Evolutionary conservation across 164 flowering plant species (phyloP), one percentile per base, ranked within the genome.

Genomic region (Vitis rotundifolia): DNA sequence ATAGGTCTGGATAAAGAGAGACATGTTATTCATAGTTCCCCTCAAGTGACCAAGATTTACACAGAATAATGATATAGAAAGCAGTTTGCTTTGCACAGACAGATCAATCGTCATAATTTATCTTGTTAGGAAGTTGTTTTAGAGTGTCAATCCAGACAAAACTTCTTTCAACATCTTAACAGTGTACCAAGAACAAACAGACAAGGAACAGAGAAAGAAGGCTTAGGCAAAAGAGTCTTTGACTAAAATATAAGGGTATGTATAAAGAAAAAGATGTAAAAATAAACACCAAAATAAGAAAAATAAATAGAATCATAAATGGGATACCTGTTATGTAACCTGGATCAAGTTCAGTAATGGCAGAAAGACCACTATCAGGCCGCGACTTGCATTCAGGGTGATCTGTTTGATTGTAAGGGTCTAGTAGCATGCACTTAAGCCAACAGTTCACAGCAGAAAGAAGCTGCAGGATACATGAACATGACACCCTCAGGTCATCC

Each of bases 351-450:
- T 95, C 99, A 16, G 99, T 95, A 54, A 95, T 95, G 7, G 96
- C 99, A 68, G 99, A 93, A 81, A 95, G 98, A 76, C 98, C 99
- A 73, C 96, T 83, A 77, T 95, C 99, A 64, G 99, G 97, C 49
- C 99, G 89, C 31, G 99, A 90, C 81, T 85, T 95, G 83, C 99
- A 95, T 73, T 93, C 94, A 10, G 99, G 94, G 65, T 95, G 91
- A 80, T 95, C 99, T 31, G 99, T 89, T 81, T 95, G 96, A 77
- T 90, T 91, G 81, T 93, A 91, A 64, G 99, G 98, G 56, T 95
- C 98, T n/a, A 95, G 78, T 68, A 85, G 7, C 89, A 95, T 90
- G 83, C 99, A 95, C 81, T 95, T 95, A 8, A 95, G 90, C 99
- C 98, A 95, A 75, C 99, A 95, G 75, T 95, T 95, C 11, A 95